Evolutionary conservation across 306 rosid species (phyloP).

Genomic region (Alnus rubra): DNA sequence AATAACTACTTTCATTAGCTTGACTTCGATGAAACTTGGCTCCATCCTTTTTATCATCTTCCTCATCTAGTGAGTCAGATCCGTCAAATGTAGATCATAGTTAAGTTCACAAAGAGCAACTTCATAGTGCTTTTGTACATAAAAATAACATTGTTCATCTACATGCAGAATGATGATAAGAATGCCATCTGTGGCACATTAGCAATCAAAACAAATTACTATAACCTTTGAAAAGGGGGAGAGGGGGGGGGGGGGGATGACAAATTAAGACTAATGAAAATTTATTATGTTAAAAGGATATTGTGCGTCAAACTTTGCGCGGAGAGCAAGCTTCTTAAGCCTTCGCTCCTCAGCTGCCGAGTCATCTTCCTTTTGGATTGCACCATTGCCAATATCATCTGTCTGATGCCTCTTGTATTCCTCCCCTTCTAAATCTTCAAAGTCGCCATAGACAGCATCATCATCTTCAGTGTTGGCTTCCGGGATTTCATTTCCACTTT

Average conservation of each 20-base stretch:
- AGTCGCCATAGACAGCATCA: slow-evolving; percentile 67
- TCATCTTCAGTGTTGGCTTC: slow-evolving; percentile 42
- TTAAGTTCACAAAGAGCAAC: slow-evolving; percentile 61
- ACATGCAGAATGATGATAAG: neutral
- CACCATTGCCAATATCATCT: slow-evolving; percentile 29
- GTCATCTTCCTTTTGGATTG: slow-evolving; percentile 43
- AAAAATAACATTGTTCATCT: neutral
- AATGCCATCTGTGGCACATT: neutral
- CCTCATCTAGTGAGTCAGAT: slow-evolving; percentile 58
- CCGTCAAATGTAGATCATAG: slow-evolving; percentile 54
- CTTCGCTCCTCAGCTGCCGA: slow-evolving; percentile 60
- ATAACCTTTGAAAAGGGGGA: neutral
- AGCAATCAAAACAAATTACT: neutral
- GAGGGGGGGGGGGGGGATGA: no score
- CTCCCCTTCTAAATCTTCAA: slow-evolving; percentile 90
- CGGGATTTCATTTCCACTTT: slow-evolving; percentile 52
- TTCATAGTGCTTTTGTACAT: slow-evolving; percentile 5
- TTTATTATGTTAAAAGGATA: slow-evolving; percentile 61
- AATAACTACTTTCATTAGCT: slow-evolving; percentile 59
- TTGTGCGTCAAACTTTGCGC: slow-evolving; percentile 83
- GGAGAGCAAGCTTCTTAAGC: slow-evolving; percentile 80
- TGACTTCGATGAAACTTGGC: slow-evolving; percentile 44
- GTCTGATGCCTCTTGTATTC: slow-evolving; percentile 36
- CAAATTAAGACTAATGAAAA: neutral
- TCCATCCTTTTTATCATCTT: slow-evolving; percentile 40